Evolutionary conservation across 2,329 filamentous ascomycete species (phyloP).

Genomic region (Penicillium sp.): DNA sequence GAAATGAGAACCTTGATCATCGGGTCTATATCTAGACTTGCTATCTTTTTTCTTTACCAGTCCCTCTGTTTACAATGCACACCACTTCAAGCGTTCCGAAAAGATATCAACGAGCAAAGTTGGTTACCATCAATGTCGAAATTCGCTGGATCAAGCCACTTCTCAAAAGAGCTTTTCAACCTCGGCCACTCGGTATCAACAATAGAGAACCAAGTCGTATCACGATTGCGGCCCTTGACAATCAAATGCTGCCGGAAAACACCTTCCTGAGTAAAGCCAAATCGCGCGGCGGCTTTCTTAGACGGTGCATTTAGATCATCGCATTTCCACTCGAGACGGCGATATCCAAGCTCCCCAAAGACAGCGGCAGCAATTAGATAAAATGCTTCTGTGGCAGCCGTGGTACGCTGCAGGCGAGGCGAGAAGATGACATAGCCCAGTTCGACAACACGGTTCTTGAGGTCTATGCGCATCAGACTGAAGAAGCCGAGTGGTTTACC

Average conservation of each 20-base stretch:
- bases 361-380: too few relatives aligned
- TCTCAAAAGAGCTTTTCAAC: conserved; percentile 12
- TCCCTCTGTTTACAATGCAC: not conserved
- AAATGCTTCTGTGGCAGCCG: conserved; percentile 6
- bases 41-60: not conserved
- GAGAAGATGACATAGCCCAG: conserved; percentile 56
- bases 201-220: too few relatives aligned
- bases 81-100: not conserved
- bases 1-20: not conserved
- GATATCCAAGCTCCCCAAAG: too few relatives aligned
- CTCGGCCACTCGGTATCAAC: conserved; percentile 10
- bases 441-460: conserved; percentile 53
- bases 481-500: conserved; percentile 14
- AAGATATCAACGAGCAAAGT: conserved; percentile 4
- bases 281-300: too few relatives aligned
- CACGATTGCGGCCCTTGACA: too few relatives aligned
- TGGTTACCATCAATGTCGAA: conserved; percentile 16
- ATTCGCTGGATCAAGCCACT: conserved; percentile 15
- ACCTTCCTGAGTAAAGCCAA: too few relatives aligned
- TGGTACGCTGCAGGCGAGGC: conserved; percentile 52
- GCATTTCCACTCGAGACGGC: too few relatives aligned
- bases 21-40: not conserved
- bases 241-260: too few relatives aligned
- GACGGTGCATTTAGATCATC: too few relatives aligned
- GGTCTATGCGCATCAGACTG: conserved; percentile 47